Conservation (phyloP, 2,329 filamentous ascomycete genomes). For the Penicillium sp. region DNA sequence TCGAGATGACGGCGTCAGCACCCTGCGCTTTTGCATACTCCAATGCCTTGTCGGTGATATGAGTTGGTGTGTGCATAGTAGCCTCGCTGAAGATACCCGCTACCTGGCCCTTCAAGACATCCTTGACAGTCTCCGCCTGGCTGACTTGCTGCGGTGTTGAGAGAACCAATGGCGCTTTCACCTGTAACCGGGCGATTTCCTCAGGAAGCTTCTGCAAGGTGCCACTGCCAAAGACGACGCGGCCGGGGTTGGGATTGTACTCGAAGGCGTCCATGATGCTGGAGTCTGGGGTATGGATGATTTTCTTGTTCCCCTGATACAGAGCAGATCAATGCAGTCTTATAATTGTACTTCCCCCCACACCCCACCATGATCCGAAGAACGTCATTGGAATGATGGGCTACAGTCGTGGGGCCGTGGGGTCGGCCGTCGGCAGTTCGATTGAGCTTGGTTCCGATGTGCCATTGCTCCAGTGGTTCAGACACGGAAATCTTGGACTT, state of each 20-base stretch:
- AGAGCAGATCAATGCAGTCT: constrained; percentile 13
- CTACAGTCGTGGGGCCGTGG: constrained; percentile 21
- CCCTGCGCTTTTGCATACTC: constrained; percentile 48
- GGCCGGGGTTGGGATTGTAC: constrained; percentile 58
- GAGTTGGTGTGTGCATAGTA: constrained; percentile 65
- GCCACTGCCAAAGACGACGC: constrained; percentile 61
- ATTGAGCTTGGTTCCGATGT: constrained; percentile 15
- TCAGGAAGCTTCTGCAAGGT: constrained; percentile 55
- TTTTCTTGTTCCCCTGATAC: neutral
- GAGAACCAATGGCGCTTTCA: constrained; percentile 59
- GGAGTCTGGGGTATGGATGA: neutral
- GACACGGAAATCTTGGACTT: neutral
- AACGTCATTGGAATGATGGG: constrained; percentile 12
- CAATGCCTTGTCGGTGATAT: constrained; percentile 62
- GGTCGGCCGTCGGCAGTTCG: constrained; percentile 24
- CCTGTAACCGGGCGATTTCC: constrained; percentile 50
- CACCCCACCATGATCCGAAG: constrained; percentile 21
- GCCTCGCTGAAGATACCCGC: constrained; percentile 60
- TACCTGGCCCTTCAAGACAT: constrained; percentile 51
- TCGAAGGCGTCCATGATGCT: constrained; percentile 57
- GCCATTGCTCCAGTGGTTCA: neutral
- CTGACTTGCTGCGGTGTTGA: constrained; percentile 57
- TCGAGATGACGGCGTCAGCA: constrained; percentile 62
- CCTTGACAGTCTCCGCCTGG: constrained; percentile 52
- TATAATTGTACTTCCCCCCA: constrained; percentile 23